phyloP scores from a whole-genome alignment of 345 rosid species.

The Camelina neglecta region DNA sequence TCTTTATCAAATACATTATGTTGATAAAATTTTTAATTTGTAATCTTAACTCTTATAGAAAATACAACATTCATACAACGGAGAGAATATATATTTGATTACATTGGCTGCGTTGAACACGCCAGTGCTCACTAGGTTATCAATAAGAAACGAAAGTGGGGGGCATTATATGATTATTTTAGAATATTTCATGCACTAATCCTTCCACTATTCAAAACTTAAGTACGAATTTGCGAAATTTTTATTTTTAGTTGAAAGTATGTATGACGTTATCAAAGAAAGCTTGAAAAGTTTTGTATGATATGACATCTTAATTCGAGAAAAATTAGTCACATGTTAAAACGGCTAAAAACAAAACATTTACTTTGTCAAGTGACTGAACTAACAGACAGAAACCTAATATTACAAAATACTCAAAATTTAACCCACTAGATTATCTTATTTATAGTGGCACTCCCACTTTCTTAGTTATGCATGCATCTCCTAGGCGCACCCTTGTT shows the following conservation, averaged over 20 bases:
- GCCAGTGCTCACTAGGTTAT: constrained; percentile 17
- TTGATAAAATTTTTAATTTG: too few species aligned
- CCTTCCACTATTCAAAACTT: constrained; percentile 33
- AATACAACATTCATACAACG: too few species aligned
- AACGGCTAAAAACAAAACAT: constrained; percentile 11
- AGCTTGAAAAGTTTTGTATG: neutral
- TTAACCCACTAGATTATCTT: constrained; percentile 33
- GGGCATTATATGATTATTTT: constrained; percentile 27
- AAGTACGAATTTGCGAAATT: neutral
- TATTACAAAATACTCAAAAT: constrained; percentile 16
- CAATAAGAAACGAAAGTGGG: constrained; percentile 15
- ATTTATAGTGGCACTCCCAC: constrained; percentile 41
- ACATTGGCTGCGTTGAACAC: constrained; percentile 27
- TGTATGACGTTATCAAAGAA: constrained; percentile 12
- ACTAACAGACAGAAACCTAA: constrained; percentile 32
- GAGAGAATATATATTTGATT: neutral
- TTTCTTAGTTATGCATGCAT: constrained; percentile 42
- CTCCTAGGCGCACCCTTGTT: constrained; percentile 38
- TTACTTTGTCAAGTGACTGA: constrained; percentile 29
- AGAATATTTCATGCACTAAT: constrained; percentile 25
- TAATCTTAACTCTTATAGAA: too few species aligned
- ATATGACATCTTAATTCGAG: constrained; percentile 15
- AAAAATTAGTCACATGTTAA: constrained; percentile 31
- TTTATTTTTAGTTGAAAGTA: neutral
- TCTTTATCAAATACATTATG: too few species aligned